A percentile compares a stretch with the other conserved stretches of the same genome.
phyloP scores from a whole-genome alignment of 1,284 basidiomycete species.

The Flammula alnicola region DNA sequence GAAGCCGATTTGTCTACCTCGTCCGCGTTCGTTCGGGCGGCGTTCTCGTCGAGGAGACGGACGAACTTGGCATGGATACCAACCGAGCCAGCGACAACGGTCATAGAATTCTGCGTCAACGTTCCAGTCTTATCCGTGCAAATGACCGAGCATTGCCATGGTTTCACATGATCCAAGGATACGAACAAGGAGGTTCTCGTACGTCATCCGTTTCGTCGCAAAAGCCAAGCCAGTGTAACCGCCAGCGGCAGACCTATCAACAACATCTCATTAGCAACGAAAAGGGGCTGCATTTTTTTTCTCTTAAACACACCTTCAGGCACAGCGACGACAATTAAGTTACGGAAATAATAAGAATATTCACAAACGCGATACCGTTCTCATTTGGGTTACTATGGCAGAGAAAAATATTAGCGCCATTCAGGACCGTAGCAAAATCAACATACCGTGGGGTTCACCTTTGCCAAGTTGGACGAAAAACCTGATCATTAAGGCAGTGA shows the following conservation, averaged over 20 bases:
- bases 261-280: conserved; percentile 7
- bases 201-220: conserved; percentile 96
- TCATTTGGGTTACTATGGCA: conserved; percentile 65
- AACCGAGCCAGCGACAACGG: conserved; percentile 93
- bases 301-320: conserved; percentile 75
- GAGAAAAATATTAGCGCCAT: conserved; percentile 7
- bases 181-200: conserved; percentile 93
- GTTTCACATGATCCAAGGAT: conserved; percentile 97
- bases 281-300: conserved; percentile 4
- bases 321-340: conserved; percentile 97
- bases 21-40: conserved; percentile 75
- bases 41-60: conserved; percentile 76
- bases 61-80: conserved; percentile 96
- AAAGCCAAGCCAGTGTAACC: conserved; percentile 97
- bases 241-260: conserved; percentile 86
- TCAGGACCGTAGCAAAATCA: not conserved
- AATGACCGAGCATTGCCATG: conserved; percentile 98
- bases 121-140: conserved; percentile 98
- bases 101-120: conserved; percentile 94
- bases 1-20: conserved; percentile 48
- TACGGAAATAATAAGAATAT: conserved; percentile 94
- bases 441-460: conserved; percentile 52
- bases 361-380: conserved; percentile 91
- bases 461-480: conserved; percentile 89
- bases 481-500: conserved; percentile 87